phyloP scores from a whole-genome alignment of 208 protist genomes.

The Phytomonas serpens region DNA sequence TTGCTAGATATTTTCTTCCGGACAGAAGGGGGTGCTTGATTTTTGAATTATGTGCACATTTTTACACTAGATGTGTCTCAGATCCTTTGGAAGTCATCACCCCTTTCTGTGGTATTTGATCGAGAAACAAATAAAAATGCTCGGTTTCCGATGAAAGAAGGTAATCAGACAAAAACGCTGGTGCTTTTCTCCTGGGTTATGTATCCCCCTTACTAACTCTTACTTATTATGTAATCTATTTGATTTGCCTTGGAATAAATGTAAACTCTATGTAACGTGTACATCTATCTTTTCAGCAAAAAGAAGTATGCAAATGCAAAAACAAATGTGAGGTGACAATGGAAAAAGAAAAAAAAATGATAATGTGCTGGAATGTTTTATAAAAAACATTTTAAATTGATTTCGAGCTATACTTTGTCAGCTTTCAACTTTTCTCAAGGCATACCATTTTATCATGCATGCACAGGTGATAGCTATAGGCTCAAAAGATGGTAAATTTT shows the following conservation, averaged over 20 bases:
- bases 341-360: neutral
- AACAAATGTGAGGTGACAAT: neutral
- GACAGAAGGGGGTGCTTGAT: neutral
- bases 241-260: neutral
- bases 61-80: neutral
- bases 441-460: neutral
- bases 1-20: slow-evolving; percentile 2
- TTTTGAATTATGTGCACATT: slow-evolving; percentile 12
- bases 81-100: neutral
- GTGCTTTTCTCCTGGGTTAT: neutral
- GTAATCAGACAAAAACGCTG: neutral
- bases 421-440: neutral
- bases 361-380: neutral
- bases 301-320: neutral
- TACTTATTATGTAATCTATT: neutral
- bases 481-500: neutral
- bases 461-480: neutral
- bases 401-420: neutral
- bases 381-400: neutral
- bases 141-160: neutral
- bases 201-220: neutral
- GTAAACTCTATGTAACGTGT: neutral
- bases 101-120: neutral
- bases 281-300: neutral
- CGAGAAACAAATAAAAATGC: slow-evolving; percentile 6